A percentile compares a stretch with the other conserved stretches of the same genome.
Evolutionary conservation across 2,329 filamentous ascomycete genomes (phyloP).

Genomic region (Rosellinia necatrix): DNA sequence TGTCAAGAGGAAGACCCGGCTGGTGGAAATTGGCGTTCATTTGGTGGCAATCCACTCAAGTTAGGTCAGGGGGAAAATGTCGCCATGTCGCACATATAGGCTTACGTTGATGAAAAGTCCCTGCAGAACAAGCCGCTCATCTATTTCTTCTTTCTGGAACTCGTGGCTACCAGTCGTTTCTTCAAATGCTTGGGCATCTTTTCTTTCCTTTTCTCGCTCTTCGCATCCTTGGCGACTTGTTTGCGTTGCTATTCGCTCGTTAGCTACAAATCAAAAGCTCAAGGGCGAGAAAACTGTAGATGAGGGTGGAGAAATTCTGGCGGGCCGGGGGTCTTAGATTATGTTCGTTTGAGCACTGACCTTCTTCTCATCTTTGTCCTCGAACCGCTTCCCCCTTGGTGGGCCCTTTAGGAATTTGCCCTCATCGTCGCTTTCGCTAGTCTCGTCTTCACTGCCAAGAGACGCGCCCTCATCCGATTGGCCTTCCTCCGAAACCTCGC

Average conservation of each 20-base stretch:
- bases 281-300: not conserved
- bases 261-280: not conserved
- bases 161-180: slow-evolving; percentile 76
- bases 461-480: slow-evolving; percentile 56
- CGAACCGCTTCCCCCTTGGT: slow-evolving; percentile 81
- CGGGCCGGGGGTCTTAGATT: not conserved
- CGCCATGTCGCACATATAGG: no score
- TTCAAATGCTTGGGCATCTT: slow-evolving; percentile 98
- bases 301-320: not conserved
- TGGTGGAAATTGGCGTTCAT: no score
- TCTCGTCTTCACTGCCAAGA: slow-evolving; percentile 49
- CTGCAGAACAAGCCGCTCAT: slow-evolving; percentile 16
- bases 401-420: slow-evolving; percentile 65
- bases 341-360: slow-evolving; percentile 44
- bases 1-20: no score
- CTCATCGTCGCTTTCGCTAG: slow-evolving; percentile 51
- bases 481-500: slow-evolving; percentile 43
- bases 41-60: no score
- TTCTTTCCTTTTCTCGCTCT: slow-evolving; percentile 87
- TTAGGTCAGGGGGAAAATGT: no score
- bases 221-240: slow-evolving; percentile 89
- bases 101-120: not conserved
- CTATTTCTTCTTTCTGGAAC: slow-evolving; percentile 67
- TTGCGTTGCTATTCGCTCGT: slow-evolving; percentile 66
- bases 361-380: slow-evolving; percentile 90